These are phyloP conservation scores for Fermentozyma sake DNA, from an alignment of 1,139 yeast genomes.

Conservation along the genomic window DNA sequence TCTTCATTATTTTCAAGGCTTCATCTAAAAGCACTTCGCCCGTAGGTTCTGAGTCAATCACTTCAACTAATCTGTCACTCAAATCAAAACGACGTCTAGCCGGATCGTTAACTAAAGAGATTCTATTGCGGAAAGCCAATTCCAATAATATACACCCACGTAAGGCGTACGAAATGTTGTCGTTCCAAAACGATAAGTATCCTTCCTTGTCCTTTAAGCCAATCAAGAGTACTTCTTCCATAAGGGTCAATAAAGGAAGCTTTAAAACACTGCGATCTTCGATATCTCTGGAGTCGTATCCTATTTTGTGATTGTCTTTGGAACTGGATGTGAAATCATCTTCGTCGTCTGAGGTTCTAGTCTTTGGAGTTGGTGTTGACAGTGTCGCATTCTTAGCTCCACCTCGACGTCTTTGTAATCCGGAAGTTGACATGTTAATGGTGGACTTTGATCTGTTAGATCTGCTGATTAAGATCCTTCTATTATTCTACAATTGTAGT, in stretches of 20 bases:
- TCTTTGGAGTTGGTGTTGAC: constrained; percentile 16
- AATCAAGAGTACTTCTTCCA: constrained; percentile 92
- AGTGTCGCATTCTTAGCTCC: constrained; percentile 20
- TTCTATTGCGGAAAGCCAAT: constrained; percentile 84
- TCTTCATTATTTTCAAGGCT: constrained; percentile 83
- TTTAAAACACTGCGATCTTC: constrained; percentile 43
- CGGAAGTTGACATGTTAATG: constrained; percentile 28
- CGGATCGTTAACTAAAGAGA: constrained; percentile 86
- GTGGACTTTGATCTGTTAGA: too few species aligned
- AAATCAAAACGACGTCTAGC: constrained; percentile 88
- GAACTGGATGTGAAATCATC: constrained; percentile 2
- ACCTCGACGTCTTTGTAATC: constrained; percentile 49
- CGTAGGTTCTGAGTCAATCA: constrained; percentile 78
- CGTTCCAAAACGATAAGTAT: constrained; percentile 95
- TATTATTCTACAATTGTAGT: too few species aligned
- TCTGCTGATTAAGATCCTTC: too few species aligned
- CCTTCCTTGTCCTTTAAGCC: constrained; percentile 97
- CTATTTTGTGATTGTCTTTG: constrained; percentile 55
- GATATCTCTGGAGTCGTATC: constrained; percentile 76
- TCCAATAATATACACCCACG: constrained; percentile 93
- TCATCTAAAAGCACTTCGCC: constrained; percentile 96
- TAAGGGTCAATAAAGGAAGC: constrained; percentile 74
- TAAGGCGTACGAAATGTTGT: constrained; percentile 90
- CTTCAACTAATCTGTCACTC: constrained; percentile 83
- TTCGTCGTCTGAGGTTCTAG: constrained; percentile 10